Conservation (phyloP, 768 basidiomycete genomes). For the Psilocybe cubensis region DNA sequence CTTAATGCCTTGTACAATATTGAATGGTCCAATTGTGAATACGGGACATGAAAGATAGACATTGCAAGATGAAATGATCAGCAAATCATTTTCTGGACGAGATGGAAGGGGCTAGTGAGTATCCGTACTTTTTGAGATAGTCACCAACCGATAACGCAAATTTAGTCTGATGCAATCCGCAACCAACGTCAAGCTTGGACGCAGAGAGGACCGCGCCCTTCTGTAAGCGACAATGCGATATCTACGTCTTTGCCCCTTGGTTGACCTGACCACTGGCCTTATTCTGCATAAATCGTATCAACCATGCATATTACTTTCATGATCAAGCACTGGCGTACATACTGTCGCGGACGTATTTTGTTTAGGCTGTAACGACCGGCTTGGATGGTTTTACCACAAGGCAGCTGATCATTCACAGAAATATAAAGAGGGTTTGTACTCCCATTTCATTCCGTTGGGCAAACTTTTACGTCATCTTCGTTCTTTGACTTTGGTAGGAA, state of each 20-base stretch:
- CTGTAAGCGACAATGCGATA: slow-evolving; percentile 49
- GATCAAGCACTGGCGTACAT: slow-evolving; percentile 75
- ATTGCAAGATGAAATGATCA: slow-evolving; percentile 83
- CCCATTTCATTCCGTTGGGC: background rate
- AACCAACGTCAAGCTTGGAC: slow-evolving; percentile 73
- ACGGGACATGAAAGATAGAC: slow-evolving; percentile 47
- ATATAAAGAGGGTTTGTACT: slow-evolving; percentile 76
- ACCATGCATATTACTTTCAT: too few species aligned
- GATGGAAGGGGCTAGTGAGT: slow-evolving; percentile 83
- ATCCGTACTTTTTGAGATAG: background rate
- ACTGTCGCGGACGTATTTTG: slow-evolving; percentile 84
- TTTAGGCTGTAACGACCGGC: slow-evolving; percentile 73
- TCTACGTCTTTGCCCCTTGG: background rate
- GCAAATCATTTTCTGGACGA: slow-evolving; percentile 82
- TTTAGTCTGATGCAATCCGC: slow-evolving; percentile 77
- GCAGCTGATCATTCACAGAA: slow-evolving; percentile 78
- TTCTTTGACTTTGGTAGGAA: slow-evolving; percentile 47
- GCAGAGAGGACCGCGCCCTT: slow-evolving; percentile 73
- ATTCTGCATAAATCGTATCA: too few species aligned
- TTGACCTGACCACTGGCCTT: too few species aligned
- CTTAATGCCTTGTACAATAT: too few species aligned
- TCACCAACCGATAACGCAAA: background rate
- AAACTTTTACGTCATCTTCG: background rate
- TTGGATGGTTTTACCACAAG: slow-evolving; percentile 86
- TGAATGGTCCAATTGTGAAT: too few species aligned